Evolutionary conservation across 2,329 filamentous ascomycete genomes (phyloP).

Genomic region (Aspergillus viridinutans): DNA sequence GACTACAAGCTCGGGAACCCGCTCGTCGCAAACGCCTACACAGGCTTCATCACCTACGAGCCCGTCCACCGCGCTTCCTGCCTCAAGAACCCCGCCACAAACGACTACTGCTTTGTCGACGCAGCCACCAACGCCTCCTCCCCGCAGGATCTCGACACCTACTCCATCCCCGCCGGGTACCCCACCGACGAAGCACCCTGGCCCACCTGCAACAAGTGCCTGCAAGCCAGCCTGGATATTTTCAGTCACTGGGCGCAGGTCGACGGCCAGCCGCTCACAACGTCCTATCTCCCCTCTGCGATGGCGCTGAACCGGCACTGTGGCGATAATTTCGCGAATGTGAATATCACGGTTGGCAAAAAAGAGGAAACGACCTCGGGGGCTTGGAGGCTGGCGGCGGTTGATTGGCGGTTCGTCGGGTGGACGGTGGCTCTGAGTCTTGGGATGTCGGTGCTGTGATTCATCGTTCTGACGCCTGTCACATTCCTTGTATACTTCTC

Average conservation of each 20-base stretch:
- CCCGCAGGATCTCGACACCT: conserved; percentile 71
- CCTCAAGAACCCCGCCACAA: conserved; percentile 61
- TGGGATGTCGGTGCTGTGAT: conserved; percentile 1
- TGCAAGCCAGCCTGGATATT: conserved; percentile 75
- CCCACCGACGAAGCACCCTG: conserved; percentile 61
- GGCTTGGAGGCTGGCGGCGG: not conserved
- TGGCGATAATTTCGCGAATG: conserved; percentile 52
- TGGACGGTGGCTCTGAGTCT: conserved; percentile 7
- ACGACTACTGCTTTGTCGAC: conserved; percentile 73
- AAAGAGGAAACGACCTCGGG: conserved; percentile 5
- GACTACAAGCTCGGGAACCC: conserved; percentile 67
- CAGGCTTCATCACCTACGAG: conserved; percentile 71
- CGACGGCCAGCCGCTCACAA: conserved; percentile 60
- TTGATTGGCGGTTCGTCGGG: conserved; percentile 1
- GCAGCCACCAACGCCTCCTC: conserved; percentile 73
- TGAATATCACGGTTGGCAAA: conserved; percentile 37
- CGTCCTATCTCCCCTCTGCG: conserved; percentile 68
- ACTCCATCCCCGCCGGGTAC: conserved; percentile 78
- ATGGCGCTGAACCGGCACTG: conserved; percentile 65
- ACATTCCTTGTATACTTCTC: not conserved
- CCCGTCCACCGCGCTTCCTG: conserved; percentile 78
- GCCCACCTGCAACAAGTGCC: conserved; percentile 73
- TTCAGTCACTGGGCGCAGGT: conserved; percentile 68
- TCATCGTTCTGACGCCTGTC: not conserved
- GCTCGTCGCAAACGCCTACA: conserved; percentile 68